Percentiles rank a stretch among this genome's conserved stretches.
Evolutionary conservation across 306 rosid genomes (phyloP).

Genomic region (Trifolium dubium): DNA sequence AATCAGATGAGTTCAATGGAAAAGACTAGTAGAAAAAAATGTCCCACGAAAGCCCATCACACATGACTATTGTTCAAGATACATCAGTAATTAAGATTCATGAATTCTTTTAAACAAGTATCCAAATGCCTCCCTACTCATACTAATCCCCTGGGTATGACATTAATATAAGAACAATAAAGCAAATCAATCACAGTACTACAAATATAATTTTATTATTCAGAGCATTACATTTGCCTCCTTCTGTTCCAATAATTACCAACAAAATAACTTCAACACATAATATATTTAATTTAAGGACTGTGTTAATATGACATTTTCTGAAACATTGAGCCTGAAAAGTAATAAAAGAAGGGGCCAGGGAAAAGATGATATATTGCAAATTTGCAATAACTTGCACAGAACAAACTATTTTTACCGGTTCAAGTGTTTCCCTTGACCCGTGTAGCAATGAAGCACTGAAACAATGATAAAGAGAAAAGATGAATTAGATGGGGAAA

Average conservation of each 20-base stretch:
- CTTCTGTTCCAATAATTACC: neutral
- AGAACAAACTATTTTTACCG: conserved; percentile 57
- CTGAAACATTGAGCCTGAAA: neutral
- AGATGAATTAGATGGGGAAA: conserved; percentile 29
- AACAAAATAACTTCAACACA: neutral
- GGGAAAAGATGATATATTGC: neutral
- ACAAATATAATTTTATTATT: neutral
- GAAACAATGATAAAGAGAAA: conserved; percentile 42
- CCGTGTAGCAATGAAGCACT: conserved; percentile 89
- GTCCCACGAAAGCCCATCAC: conserved; percentile 4
- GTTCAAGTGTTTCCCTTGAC: conserved; percentile 81
- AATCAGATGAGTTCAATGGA: conserved; percentile 27
- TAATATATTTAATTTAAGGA: neutral
- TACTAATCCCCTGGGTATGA: neutral
- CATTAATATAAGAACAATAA: conserved; percentile 16
- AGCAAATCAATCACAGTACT: neutral
- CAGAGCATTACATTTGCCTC: neutral
- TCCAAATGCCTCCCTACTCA: conserved; percentile 10
- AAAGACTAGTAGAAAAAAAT: conserved; percentile 24
- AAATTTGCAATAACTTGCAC: conserved; percentile 31
- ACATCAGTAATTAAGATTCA: conserved; percentile 6
- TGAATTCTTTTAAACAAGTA: conserved; percentile 7
- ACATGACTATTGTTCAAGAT: neutral
- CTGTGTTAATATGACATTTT: neutral
- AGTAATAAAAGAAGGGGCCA: neutral